phyloP scores from a whole-genome alignment of 305 asterid genomes.

The Fraxinus dipetala region DNA sequence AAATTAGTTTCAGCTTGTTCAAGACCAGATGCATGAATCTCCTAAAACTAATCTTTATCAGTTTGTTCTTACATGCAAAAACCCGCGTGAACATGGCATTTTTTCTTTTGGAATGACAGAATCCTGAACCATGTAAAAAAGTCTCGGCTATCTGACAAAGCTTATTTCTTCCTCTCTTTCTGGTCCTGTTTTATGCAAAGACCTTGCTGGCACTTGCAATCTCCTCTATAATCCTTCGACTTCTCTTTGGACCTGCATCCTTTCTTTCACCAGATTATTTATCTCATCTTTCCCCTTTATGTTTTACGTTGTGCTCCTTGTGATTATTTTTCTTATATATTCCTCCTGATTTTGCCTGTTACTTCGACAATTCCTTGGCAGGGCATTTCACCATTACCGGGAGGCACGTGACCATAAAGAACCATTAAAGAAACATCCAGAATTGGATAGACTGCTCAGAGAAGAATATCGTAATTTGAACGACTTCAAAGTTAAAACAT shows the following conservation, averaged over 20 bases:
- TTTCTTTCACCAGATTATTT: not conserved
- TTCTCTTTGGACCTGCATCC: not conserved
- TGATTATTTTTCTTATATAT: not conserved
- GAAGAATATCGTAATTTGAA: slow-evolving; percentile 60
- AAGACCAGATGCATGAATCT: not conserved
- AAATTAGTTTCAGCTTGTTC: not conserved
- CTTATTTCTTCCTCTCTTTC: not conserved
- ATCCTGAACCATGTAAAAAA: not conserved
- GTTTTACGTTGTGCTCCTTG: not conserved
- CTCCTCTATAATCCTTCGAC: not conserved
- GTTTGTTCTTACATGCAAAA: not conserved
- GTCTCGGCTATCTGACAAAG: not conserved
- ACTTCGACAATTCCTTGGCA: slow-evolving; percentile 26
- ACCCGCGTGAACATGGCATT: not conserved
- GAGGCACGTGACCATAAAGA: slow-evolving; percentile 41
- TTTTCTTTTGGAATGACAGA: not conserved
- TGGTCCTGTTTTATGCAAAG: not conserved
- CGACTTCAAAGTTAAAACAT: slow-evolving; percentile 58
- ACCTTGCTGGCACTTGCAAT: not conserved
- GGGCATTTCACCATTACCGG: slow-evolving; percentile 85
- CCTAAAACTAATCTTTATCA: not conserved
- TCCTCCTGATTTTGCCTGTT: not conserved
- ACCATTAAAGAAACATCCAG: slow-evolving; percentile 57
- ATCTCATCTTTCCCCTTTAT: not conserved
- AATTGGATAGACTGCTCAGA: slow-evolving; percentile 61